phyloP scores from a whole-genome alignment of 2,329 filamentous ascomycete species.

The Xylariaceae sp. region DNA sequence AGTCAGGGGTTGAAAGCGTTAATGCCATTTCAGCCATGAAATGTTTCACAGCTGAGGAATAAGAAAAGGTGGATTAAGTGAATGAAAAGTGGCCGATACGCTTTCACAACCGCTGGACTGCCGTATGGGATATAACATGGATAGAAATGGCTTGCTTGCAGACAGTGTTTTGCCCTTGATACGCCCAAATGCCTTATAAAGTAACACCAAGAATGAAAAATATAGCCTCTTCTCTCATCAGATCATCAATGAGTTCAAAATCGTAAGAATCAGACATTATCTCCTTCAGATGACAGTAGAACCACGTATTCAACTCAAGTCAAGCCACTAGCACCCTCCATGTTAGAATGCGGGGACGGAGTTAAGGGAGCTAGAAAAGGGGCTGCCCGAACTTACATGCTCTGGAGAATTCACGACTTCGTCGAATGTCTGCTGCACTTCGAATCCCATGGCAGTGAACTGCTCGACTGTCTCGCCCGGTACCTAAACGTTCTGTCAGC shows the following conservation, averaged over 20 bases:
- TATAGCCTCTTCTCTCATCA: neutral
- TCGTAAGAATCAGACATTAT: neutral
- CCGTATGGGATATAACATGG: neutral
- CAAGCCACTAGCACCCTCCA: slow-evolving; percentile 24
- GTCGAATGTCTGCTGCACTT: slow-evolving; percentile 32
- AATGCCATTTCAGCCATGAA: too few species aligned
- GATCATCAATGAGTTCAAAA: neutral
- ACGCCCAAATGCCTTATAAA: neutral
- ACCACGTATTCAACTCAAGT: slow-evolving; percentile 19
- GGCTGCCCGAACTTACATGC: slow-evolving; percentile 26
- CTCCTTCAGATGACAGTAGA: neutral
- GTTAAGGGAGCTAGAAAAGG: neutral
- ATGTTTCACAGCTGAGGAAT: too few species aligned
- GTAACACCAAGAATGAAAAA: neutral
- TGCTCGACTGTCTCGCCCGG: slow-evolving; percentile 31
- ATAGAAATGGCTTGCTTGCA: neutral
- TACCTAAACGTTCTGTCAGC: slow-evolving; percentile 30
- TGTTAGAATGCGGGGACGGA: slow-evolving; percentile 14
- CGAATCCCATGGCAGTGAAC: slow-evolving; percentile 32
- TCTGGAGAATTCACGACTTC: slow-evolving; percentile 34
- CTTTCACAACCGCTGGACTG: neutral
- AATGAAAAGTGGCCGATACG: too few species aligned
- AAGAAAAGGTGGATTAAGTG: too few species aligned
- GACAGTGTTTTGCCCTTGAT: neutral
- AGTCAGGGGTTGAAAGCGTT: too few species aligned